A percentile compares a stretch with the other conserved stretches of the same genome.
Conservation (phyloP, 2,329 filamentous ascomycete genomes). For the Fusarium begoniae region DNA sequence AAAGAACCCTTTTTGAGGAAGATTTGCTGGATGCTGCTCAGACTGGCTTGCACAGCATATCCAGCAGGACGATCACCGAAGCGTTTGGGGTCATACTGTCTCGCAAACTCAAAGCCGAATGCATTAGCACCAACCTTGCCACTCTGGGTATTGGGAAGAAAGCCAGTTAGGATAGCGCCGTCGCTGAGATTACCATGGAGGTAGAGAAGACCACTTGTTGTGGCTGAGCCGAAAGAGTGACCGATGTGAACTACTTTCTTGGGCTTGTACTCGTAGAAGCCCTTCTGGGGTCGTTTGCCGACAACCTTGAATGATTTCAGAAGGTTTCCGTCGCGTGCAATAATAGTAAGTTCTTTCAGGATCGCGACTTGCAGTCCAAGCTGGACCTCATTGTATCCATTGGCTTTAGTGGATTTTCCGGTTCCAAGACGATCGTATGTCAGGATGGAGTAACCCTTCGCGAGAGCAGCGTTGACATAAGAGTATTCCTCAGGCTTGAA, state of each 20-base stretch:
- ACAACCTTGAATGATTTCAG: fast-evolving
- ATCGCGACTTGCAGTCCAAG: not conserved
- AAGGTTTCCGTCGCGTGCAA: not conserved
- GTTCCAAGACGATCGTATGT: not conserved
- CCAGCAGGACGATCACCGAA: not conserved
- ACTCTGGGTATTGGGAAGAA: not conserved
- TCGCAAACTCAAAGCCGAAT: not conserved
- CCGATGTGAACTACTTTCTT: not conserved
- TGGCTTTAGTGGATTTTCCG: not conserved
- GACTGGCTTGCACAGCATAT: not conserved
- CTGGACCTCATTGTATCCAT: not conserved
- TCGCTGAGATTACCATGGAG: not conserved
- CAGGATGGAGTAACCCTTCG: not conserved
- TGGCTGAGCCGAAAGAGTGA: not conserved
- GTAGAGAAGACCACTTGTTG: not conserved
- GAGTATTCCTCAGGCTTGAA: not conserved
- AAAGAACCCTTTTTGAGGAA: not conserved
- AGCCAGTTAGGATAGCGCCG: not conserved
- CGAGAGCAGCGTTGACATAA: not conserved
- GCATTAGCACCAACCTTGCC: not conserved
- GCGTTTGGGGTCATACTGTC: not conserved
- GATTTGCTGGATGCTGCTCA: not conserved
- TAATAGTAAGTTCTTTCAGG: not conserved
- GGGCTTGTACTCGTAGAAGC: not conserved
- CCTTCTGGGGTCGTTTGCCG: fast-evolving